These are phyloP conservation scores for Conoideocrella luteorostrata DNA, from an alignment of 2,329 filamentous ascomycete species.

Conservation along the genomic window DNA sequence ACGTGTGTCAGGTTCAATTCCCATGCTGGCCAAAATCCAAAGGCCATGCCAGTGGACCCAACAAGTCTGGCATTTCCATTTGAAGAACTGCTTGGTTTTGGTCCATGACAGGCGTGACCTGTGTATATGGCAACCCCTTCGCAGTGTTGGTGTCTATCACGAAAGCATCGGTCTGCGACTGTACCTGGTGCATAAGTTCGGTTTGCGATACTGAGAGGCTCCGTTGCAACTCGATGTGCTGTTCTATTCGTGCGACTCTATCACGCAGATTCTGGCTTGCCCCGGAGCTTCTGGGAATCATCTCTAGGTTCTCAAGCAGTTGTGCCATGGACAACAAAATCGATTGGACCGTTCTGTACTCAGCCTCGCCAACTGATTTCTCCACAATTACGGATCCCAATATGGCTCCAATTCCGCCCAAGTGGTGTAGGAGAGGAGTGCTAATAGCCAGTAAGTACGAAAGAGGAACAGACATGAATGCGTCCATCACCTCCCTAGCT, in stretches of 20 bases:
- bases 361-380: conserved; percentile 20
- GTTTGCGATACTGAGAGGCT: neutral
- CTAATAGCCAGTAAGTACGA: conserved; percentile 21
- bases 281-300: conserved; percentile 14
- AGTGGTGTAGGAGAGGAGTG: conserved; percentile 26
- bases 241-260: conserved; percentile 19
- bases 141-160: neutral
- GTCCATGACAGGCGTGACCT: neutral
- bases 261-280: conserved; percentile 17
- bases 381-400: conserved; percentile 26
- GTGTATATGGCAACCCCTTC: neutral
- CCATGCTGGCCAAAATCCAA: conserved; percentile 13
- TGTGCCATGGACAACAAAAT: conserved; percentile 25
- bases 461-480: conserved; percentile 17
- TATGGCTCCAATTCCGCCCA: conserved; percentile 27
- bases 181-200: neutral
- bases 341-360: conserved; percentile 20
- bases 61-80: conserved; percentile 54
- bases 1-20: too few species aligned
- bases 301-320: conserved; percentile 22
- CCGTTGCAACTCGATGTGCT: conserved; percentile 5
- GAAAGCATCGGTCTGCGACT: neutral
- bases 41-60: conserved; percentile 14
- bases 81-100: conserved; percentile 29
- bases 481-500: conserved; percentile 22